These are phyloP conservation scores for Saraca asoca DNA, from an alignment of 331 rosid genomes.

Conservation along the genomic window DNA sequence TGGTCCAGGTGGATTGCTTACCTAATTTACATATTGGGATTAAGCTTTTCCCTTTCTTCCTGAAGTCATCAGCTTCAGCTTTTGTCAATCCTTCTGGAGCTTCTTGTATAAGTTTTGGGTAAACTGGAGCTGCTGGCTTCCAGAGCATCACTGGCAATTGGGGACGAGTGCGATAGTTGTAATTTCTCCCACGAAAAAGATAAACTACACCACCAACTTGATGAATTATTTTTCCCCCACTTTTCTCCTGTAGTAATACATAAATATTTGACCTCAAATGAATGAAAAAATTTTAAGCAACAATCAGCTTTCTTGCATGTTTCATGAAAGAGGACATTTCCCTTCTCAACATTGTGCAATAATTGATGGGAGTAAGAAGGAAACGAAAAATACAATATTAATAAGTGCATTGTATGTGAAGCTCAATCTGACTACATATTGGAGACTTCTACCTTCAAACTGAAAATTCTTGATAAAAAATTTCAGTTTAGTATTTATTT, in stretches of 20 bases:
- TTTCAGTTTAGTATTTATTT: background rate
- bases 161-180: slow-evolving; percentile 76
- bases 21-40: slow-evolving; percentile 94
- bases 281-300: slow-evolving; percentile 13
- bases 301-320: slow-evolving; percentile 24
- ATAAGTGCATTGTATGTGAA: background rate
- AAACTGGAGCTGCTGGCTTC: slow-evolving; percentile 87
- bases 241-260: slow-evolving; percentile 65
- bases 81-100: slow-evolving; percentile 89
- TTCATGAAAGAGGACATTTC: background rate
- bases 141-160: slow-evolving; percentile 96
- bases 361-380: slow-evolving; percentile 2
- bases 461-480: background rate
- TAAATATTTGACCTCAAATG: slow-evolving; percentile 31
- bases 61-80: slow-evolving; percentile 69
- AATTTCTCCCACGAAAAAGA: slow-evolving; percentile 91
- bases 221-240: slow-evolving; percentile 85
- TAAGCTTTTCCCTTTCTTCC: slow-evolving; percentile 67
- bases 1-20: slow-evolving; percentile 37
- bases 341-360: slow-evolving; percentile 11
- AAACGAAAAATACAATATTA: slow-evolving; percentile 7
- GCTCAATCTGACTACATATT: slow-evolving; percentile 1
- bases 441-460: background rate
- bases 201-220: slow-evolving; percentile 82
- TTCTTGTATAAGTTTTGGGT: slow-evolving; percentile 94